Conservation (phyloP, 73 alveolate species). For the Tetrahymena elliotti region DNA sequence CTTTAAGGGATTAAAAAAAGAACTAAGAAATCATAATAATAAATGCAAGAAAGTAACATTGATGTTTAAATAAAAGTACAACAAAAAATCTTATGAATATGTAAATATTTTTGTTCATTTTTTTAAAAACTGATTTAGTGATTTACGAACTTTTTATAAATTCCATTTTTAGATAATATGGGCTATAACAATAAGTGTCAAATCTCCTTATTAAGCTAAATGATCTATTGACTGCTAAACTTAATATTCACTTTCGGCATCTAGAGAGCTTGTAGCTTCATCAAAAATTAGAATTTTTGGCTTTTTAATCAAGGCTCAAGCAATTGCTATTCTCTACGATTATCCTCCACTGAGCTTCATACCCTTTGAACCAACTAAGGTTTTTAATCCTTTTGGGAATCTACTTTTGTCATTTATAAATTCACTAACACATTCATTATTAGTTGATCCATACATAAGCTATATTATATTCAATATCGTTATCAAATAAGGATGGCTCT, state of each 20-base stretch:
- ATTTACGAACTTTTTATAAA: constrained; percentile 20
- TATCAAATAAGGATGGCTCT: constrained; percentile 88
- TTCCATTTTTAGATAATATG: constrained; percentile 31
- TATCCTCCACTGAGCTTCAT: constrained; percentile 63
- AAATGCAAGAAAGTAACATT: too few species aligned
- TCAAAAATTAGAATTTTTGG: constrained; percentile 63
- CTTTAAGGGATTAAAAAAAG: too few species aligned
- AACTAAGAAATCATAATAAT: too few species aligned
- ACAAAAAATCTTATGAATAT: too few species aligned
- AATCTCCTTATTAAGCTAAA: constrained; percentile 34
- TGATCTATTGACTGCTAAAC: constrained; percentile 52
- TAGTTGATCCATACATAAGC: constrained; percentile 57
- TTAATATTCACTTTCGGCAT: constrained; percentile 57
- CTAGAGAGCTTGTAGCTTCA: constrained; percentile 83
- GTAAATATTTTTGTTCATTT: neutral
- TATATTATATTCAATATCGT: constrained; percentile 74
- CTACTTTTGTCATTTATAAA: constrained; percentile 60
- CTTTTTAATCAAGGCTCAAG: constrained; percentile 60
- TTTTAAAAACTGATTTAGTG: neutral
- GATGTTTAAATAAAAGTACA: too few species aligned
- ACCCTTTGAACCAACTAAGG: constrained; percentile 62
- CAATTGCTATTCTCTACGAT: constrained; percentile 71
- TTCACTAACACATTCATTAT: constrained; percentile 54
- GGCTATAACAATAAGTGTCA: constrained; percentile 42
- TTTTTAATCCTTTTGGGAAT: constrained; percentile 60